These are phyloP conservation scores for Penicillium malachiteum DNA, from an alignment of 495 filamentous ascomycete species.

Conservation along the genomic window DNA sequence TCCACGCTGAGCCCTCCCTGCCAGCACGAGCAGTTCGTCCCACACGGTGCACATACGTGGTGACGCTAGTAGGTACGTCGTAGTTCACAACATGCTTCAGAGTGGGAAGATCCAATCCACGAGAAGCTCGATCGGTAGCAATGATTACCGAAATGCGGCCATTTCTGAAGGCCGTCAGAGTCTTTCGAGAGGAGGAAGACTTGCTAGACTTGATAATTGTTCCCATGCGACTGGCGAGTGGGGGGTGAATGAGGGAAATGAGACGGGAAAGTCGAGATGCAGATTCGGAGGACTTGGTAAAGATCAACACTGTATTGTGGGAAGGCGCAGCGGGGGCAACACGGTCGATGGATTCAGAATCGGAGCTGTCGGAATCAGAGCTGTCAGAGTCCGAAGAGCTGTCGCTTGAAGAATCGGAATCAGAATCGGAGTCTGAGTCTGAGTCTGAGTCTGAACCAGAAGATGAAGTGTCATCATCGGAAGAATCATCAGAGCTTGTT, in stretches of 20 bases:
- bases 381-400: conserved; percentile 23
- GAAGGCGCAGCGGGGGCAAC: conserved; percentile 5
- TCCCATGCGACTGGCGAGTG: conserved; percentile 54
- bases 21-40: conserved; percentile 88
- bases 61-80: conserved; percentile 77
- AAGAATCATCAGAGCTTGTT: conserved; percentile 31
- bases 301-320: conserved; percentile 62
- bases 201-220: conserved; percentile 75
- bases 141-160: conserved; percentile 72
- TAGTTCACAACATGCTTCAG: conserved; percentile 91
- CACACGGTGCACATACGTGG: conserved; percentile 88
- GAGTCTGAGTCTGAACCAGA: conserved; percentile 28
- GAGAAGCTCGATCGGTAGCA: conserved; percentile 86
- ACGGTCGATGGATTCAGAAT: conserved; percentile 22
- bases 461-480: conserved; percentile 28
- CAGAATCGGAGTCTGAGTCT: conserved; percentile 21
- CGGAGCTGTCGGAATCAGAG: conserved; percentile 24
- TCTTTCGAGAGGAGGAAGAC: conserved; percentile 60
- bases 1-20: conserved; percentile 75
- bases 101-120: conserved; percentile 82
- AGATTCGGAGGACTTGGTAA: conserved; percentile 83
- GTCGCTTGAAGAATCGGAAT: conserved; percentile 22
- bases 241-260: conserved; percentile 64
- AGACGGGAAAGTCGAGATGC: conserved; percentile 78
- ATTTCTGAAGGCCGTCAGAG: conserved; percentile 59